phyloP scores from a whole-genome alignment of 2,329 filamentous ascomycete genomes.

The Dothideomycetes sp. region DNA sequence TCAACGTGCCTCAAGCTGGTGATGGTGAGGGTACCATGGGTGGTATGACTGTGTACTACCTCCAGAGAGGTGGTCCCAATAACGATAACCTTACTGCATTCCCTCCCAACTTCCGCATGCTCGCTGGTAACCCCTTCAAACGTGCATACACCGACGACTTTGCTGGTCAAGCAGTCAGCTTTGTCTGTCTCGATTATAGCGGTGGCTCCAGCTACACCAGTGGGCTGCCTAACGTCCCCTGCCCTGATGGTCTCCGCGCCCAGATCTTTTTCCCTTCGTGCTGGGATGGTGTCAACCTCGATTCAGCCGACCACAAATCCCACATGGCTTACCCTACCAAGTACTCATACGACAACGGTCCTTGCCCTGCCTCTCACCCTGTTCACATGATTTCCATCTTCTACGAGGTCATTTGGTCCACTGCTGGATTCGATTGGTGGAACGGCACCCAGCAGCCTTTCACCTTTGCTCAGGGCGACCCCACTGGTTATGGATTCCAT shows the following conservation, averaged over 20 bases:
- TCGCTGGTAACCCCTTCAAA: constrained; percentile 54
- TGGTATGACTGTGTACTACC: constrained; percentile 72
- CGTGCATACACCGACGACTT: constrained; percentile 50
- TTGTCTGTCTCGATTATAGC: constrained; percentile 45
- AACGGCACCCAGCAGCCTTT: constrained; percentile 49
- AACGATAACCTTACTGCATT: constrained; percentile 61
- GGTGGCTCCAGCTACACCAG: constrained; percentile 38
- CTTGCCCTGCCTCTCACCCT: constrained; percentile 45
- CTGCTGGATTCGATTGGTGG: constrained; percentile 43
- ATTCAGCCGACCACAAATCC: constrained; percentile 49
- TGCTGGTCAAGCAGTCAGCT: constrained; percentile 45
- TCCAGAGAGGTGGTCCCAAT: constrained; percentile 39
- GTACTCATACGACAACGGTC: constrained; percentile 37
- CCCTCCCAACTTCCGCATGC: constrained; percentile 61
- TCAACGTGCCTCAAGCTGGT: constrained; percentile 46
- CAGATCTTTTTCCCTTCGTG: constrained; percentile 67
- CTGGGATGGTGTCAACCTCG: constrained; percentile 55
- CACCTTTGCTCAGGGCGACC: constrained; percentile 60
- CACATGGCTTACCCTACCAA: constrained; percentile 58
- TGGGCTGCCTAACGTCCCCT: constrained; percentile 63
- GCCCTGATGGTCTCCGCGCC: constrained; percentile 53
- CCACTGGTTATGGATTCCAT: constrained; percentile 61
- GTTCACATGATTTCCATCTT: constrained; percentile 51
- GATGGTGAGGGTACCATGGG: constrained; percentile 34
- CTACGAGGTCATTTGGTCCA: constrained; percentile 50